Evolutionary conservation across 2,329 filamentous ascomycete genomes (phyloP), one percentile per base, ranked within the genome.

Genomic region (Epichloe gansuensis): DNA sequence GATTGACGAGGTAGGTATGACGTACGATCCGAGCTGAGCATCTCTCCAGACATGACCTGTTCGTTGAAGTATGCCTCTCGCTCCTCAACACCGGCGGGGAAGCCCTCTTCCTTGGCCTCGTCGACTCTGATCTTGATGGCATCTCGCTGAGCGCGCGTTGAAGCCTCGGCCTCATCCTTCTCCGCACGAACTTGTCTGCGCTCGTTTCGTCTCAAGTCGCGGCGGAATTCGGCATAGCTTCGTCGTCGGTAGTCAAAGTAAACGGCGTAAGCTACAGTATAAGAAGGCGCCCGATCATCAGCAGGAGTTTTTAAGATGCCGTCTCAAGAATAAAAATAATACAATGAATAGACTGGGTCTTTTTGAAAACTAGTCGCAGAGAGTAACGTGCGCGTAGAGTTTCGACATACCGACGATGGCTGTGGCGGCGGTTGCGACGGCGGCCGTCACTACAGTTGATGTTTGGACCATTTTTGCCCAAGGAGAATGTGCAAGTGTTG

Each of bases 41-140:
- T 73, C 77, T 98, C 93, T 66, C 93, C 93, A 66, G 82, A 77
- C 62, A 90, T 88, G 58, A 98, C 90, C 72, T 95, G 89, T 68
- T 89, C 84, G 82, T 97, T 95, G 74, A 98, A 98, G 76, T 88
- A 98, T 56, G 83, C 81, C 76, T 98, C 93, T 68, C 88, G 90
- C 75, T 95, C 90, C 69, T 97, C 91, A 38, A 91, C 82, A 63
- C 90, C 88, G 44, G 79, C 77, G 48, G 93, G 93, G 78, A 95
- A 96, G 53, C 91, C 93, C 70, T 95, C 90, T 54, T 87, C 86
- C 73, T 90, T 88, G 61, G 91, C 89, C 62, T 86, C 80, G 62
- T 89, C 82, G 48, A 97, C 86, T 50, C 81, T 82, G 53, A 72
- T 70, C 71, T 85, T 85, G 72, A 98, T 87, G 62, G 77, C 74